These are phyloP conservation scores for Curvularia lunata DNA, from an alignment of 2,329 filamentous ascomycete species.

Conservation along the genomic window DNA sequence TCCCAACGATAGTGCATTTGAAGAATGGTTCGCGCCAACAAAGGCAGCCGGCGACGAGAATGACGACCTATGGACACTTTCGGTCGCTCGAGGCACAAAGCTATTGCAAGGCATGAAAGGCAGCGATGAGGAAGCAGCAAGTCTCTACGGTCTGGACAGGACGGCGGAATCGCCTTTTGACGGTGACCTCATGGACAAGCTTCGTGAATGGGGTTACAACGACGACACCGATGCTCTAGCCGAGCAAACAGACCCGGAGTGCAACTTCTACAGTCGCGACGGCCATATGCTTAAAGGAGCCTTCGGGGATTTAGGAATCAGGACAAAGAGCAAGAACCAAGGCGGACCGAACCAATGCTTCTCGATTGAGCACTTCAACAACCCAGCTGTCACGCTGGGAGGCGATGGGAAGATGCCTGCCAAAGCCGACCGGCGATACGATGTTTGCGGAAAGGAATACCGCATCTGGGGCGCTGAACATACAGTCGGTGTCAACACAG, in stretches of 20 bases:
- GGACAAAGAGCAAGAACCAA: slow-evolving; percentile 12
- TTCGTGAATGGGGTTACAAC: slow-evolving; percentile 22
- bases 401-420: slow-evolving; percentile 4
- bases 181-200: slow-evolving; percentile 11
- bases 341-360: slow-evolving; percentile 26
- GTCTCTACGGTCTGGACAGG: slow-evolving; percentile 10
- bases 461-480: slow-evolving; percentile 18
- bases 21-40: background rate
- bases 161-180: slow-evolving; percentile 16
- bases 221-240: slow-evolving; percentile 12
- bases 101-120: slow-evolving; percentile 20
- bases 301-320: slow-evolving; percentile 14
- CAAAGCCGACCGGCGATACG: slow-evolving; percentile 21
- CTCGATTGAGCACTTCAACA: slow-evolving; percentile 20
- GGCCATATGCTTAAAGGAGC: slow-evolving; percentile 14
- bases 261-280: slow-evolving; percentile 12
- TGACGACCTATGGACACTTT: slow-evolving; percentile 5
- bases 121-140: slow-evolving; percentile 16
- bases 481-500: slow-evolving; percentile 18
- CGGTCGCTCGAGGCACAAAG: slow-evolving; percentile 18
- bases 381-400: slow-evolving; percentile 11
- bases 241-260: slow-evolving; percentile 10
- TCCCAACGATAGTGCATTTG: background rate
- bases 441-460: slow-evolving; percentile 22
- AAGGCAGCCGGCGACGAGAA: slow-evolving; percentile 1